Base-by-base conservation (phyloP, 768 basidiomycete genomes). In the Auricularia heimuer region DNA sequence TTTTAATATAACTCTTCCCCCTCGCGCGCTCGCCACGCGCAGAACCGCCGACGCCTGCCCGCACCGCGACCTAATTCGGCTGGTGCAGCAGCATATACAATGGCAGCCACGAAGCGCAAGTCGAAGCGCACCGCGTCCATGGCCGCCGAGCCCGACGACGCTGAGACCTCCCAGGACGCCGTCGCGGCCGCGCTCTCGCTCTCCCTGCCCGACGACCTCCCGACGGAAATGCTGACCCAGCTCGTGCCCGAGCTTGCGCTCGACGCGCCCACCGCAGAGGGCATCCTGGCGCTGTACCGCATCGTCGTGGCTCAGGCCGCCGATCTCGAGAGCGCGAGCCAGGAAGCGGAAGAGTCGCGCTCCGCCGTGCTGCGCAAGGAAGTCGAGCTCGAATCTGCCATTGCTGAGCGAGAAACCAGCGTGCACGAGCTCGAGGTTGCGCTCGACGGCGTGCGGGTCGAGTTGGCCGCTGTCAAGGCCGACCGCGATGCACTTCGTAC, bases 331-430 rank as follows among this genome's bases (percentile, higher is more conserved):
- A 77, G 74, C 65, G 74, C 80, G 2, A 81, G 83, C 61, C 77
- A 83, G 62, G 87, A 90, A 66, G 74, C 89, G 39, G 92, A 94
- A 73, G 88, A 87, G 67, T 75, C 82, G 65, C 84, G 80, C 54
- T 90, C 90, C 2, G 85, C 86, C 60, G 72, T 79, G 10, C 83
- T 89, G 69, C 83, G 82, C 74, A 88, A 87, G 73, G 90, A 92
- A 64, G 78, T 94, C 2, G 92, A 94, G 73, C 77, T 93, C 42
- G 92, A 94, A 73, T 91, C 93, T 75, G 85, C 89, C 4, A 73
- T 92, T 42, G 88, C 92, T 69, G 91, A 94, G 72, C 83, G 82
- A 63, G 90, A 94, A 71, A 82, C 78, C 1, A 75, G 80, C 61
- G 74, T 82, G 1, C 82, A 81, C 62, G 85, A 89, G 37, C 70